Percentiles rank a stretch among this genome's conserved stretches.
phyloP scores from a whole-genome alignment of 495 filamentous ascomycete genomes.

The Podospora pseudocomata region DNA sequence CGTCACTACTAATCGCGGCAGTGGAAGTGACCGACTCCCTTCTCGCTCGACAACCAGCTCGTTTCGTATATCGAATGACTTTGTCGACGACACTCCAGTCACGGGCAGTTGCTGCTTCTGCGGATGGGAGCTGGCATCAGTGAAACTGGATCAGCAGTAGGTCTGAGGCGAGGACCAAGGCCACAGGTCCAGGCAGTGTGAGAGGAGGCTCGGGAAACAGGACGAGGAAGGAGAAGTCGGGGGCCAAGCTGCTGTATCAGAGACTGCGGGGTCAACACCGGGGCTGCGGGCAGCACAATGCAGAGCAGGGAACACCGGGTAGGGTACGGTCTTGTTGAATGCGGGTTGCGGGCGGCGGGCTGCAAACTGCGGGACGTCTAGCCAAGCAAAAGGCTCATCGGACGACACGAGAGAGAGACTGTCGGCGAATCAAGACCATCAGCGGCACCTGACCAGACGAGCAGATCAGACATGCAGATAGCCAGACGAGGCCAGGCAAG shows the following conservation, averaged over 20 bases:
- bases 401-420: not conserved
- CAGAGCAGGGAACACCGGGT: not conserved
- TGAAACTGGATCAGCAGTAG: conserved; percentile 8
- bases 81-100: not conserved
- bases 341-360: conserved; percentile 1
- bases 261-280: conserved; percentile 21
- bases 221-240: conserved; percentile 13
- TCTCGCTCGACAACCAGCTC: not conserved
- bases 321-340: not conserved
- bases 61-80: not conserved
- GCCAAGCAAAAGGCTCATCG: not conserved
- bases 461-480: not conserved
- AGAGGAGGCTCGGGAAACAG: not conserved
- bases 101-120: conserved; percentile 3
- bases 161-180: conserved; percentile 7
- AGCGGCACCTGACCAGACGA: conserved; percentile 7
- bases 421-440: conserved; percentile 2
- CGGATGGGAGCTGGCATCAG: conserved; percentile 8
- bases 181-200: not conserved
- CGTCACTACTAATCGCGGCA: not conserved
- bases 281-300: conserved; percentile 6
- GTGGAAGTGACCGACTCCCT: not conserved
- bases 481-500: conserved; percentile 5
- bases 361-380: conserved; percentile 6
- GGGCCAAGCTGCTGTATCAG: conserved; percentile 25